A percentile compares a stretch with the other conserved stretches of the same genome.
phyloP scores from a whole-genome alignment of 768 basidiomycete genomes.

The Boletus patriciae region DNA sequence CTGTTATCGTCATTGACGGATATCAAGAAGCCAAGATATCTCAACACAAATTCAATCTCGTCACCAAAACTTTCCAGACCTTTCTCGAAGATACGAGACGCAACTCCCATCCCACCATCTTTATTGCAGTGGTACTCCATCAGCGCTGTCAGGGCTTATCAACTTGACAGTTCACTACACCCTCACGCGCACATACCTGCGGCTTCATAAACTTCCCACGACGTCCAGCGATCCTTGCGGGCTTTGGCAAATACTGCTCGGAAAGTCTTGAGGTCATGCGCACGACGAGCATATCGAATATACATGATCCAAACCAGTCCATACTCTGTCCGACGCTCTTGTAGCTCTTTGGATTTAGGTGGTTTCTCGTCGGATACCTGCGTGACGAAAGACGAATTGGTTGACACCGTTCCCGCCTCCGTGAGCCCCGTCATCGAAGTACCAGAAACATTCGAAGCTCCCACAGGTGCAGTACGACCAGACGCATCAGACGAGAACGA shows the following conservation, averaged over 20 bases:
- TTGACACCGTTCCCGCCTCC: constrained; percentile 37
- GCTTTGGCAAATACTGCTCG: constrained; percentile 80
- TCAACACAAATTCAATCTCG: constrained; percentile 81
- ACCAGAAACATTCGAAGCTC: constrained; percentile 16
- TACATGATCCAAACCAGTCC: constrained; percentile 85
- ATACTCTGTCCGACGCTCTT: constrained; percentile 61
- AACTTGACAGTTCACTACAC: constrained; percentile 3
- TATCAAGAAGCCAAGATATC: constrained; percentile 91
- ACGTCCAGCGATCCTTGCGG: constrained; percentile 68
- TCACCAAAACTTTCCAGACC: constrained; percentile 82
- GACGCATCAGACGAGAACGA: constrained; percentile 40
- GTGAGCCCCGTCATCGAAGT: constrained; percentile 14
- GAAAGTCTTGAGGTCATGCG: constrained; percentile 82
- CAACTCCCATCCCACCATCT: constrained; percentile 67
- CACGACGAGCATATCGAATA: constrained; percentile 87
- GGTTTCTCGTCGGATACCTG: constrained; percentile 55
- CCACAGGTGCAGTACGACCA: constrained; percentile 27
- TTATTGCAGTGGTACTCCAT: constrained; percentile 94
- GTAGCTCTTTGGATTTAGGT: constrained; percentile 53
- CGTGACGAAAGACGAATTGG: constrained; percentile 49
- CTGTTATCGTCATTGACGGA: constrained; percentile 95
- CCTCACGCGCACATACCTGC: constrained; percentile 53
- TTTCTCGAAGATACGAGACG: constrained; percentile 90
- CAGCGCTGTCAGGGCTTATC: constrained; percentile 53
- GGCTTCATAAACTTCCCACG: constrained; percentile 95